These are phyloP conservation scores for Penicillium longicatenatum DNA, from an alignment of 495 filamentous ascomycete species.

Conservation along the genomic window DNA sequence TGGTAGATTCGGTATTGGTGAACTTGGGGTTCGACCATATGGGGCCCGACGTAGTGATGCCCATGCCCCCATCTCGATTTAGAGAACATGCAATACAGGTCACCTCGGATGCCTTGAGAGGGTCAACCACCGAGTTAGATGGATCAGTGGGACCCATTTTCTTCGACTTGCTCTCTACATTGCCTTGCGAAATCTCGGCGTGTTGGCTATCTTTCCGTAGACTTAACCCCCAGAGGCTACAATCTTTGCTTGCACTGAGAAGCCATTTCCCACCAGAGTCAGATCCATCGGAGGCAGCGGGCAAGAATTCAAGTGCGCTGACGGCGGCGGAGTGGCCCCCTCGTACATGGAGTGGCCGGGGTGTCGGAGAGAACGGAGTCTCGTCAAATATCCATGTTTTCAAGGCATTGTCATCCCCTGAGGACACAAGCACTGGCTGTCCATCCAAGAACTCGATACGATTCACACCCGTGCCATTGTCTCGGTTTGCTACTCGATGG, in stretches of 20 bases:
- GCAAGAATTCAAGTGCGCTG: constrained; percentile 77
- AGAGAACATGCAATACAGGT: constrained; percentile 87
- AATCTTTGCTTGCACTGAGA: constrained; percentile 81
- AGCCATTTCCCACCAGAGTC: constrained; percentile 92
- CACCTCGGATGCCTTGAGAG: constrained; percentile 85
- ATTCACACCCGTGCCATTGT: constrained; percentile 62
- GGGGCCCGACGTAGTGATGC: constrained; percentile 65
- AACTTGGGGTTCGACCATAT: constrained; percentile 75
- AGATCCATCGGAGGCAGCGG: constrained; percentile 82
- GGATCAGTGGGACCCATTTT: constrained; percentile 66
- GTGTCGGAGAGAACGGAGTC: constrained; percentile 78
- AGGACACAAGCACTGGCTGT: constrained; percentile 86
- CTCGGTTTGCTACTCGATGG: constrained; percentile 67
- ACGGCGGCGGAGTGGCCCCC: constrained; percentile 87
- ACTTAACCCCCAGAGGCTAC: constrained; percentile 94
- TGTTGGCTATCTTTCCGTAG: constrained; percentile 92
- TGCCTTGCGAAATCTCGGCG: constrained; percentile 87
- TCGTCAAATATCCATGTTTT: constrained; percentile 96
- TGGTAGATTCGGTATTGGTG: constrained; percentile 60
- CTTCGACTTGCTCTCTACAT: constrained; percentile 78
- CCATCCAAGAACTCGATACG: constrained; percentile 89
- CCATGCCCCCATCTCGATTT: constrained; percentile 91
- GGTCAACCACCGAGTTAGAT: constrained; percentile 53
- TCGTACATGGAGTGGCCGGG: constrained; percentile 78
- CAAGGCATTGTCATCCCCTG: constrained; percentile 88